Evolutionary conservation across 768 basidiomycete genomes (phyloP).

Genomic region (Lentinula boryana): DNA sequence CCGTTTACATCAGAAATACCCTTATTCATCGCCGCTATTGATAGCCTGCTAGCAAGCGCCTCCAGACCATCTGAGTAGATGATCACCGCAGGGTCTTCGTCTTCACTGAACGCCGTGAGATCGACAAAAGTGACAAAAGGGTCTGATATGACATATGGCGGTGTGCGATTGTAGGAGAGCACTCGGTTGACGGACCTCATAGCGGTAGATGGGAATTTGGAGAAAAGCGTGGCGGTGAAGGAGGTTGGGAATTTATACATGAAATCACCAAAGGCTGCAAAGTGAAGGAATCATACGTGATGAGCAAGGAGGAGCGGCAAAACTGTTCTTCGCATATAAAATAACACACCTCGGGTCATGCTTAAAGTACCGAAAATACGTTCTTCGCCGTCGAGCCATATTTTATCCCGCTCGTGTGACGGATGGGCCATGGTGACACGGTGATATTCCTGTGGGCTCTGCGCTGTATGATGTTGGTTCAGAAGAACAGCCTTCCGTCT

Average conservation of each 20-base stretch:
- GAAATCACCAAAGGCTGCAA: not conserved
- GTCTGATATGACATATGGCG: not conserved
- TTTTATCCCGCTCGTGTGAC: not conserved
- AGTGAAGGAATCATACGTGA: not conserved
- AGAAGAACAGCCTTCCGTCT: not conserved
- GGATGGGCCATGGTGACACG: not conserved
- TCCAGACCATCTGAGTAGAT: not conserved
- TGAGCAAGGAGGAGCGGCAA: not conserved
- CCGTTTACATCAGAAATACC: not conserved
- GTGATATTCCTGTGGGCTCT: not conserved
- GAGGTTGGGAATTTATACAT: not conserved
- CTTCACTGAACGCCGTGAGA: not conserved
- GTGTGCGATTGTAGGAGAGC: not conserved
- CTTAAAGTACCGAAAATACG: slow-evolving; percentile 1
- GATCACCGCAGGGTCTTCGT: not conserved
- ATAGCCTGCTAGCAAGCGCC: not conserved
- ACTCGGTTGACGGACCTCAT: not conserved
- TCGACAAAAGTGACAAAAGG: not conserved
- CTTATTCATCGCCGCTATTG: not conserved
- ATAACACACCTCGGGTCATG: not conserved
- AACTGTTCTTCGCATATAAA: not conserved
- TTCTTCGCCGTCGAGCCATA: not conserved
- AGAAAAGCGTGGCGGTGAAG: not conserved
- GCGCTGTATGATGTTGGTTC: not conserved
- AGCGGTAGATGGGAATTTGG: not conserved